Evolutionary conservation across 2,329 filamentous ascomycete species (phyloP).

Genomic region (Grosmannia huntii): DNA sequence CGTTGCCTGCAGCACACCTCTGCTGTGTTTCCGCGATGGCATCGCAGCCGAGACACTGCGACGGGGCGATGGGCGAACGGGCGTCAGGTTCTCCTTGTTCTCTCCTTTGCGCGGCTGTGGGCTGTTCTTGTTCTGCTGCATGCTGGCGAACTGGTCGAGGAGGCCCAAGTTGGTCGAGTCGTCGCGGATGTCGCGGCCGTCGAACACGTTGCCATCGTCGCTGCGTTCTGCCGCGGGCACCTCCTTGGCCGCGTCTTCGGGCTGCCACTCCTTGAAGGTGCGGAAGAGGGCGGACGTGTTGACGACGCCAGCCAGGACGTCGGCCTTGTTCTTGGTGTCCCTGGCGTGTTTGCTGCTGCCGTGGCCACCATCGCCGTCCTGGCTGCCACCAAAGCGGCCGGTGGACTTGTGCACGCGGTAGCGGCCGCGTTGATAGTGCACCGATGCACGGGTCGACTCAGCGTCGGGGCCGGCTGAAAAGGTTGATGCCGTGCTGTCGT

Average conservation of each 20-base stretch:
- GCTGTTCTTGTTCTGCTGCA: background rate
- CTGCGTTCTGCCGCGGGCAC: background rate
- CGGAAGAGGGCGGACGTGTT: conserved; percentile 14
- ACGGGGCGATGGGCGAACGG: background rate
- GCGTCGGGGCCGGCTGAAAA: conserved; percentile 12
- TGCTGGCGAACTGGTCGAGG: conserved; percentile 3
- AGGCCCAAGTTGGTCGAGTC: conserved; percentile 11
- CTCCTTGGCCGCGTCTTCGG: conserved; percentile 6
- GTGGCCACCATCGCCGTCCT: background rate
- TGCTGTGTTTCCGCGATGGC: background rate
- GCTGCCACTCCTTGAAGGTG: conserved; percentile 13
- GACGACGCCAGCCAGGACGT: conserved; percentile 10
- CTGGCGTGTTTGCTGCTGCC: background rate
- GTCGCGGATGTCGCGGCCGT: background rate
- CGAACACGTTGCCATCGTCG: background rate
- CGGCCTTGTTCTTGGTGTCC: background rate
- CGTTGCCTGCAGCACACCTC: conserved; percentile 8
- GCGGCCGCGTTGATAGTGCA: conserved; percentile 8
- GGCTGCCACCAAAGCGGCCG: conserved; percentile 9
- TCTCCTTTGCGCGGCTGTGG: background rate
- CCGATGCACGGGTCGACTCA: conserved; percentile 12
- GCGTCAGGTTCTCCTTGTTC: conserved; percentile 10
- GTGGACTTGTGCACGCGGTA: conserved; percentile 10
- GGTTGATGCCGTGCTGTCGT: conserved; percentile 4
- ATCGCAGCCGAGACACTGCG: background rate